Evolutionary conservation across 768 basidiomycete species (phyloP).

Genomic region (Collybiopsis confluens): DNA sequence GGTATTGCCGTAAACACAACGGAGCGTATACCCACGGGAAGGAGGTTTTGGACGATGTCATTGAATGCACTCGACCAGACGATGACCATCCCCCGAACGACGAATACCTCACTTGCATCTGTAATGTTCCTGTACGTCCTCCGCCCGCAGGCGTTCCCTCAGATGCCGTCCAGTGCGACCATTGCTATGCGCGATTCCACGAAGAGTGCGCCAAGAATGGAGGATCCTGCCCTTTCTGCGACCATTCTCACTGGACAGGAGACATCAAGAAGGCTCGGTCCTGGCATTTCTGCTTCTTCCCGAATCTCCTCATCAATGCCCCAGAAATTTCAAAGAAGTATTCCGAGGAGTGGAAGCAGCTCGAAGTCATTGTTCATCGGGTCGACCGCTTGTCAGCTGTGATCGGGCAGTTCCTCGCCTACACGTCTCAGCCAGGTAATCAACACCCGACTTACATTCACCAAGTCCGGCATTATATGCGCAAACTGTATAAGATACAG

Average conservation of each 20-base stretch:
- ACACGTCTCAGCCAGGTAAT: conserved; percentile 62
- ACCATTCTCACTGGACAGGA: conserved; percentile 90
- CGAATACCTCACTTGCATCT: conserved; percentile 85
- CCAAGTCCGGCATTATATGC: conserved; percentile 87
- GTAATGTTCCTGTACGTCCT: conserved; percentile 69
- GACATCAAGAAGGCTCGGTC: conserved; percentile 76
- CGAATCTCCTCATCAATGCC: conserved; percentile 64
- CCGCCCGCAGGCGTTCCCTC: conserved; percentile 72
- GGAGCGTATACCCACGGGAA: conserved; percentile 50
- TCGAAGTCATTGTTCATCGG: conserved; percentile 76
- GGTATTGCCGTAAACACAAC: conserved; percentile 70
- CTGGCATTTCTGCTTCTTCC: conserved; percentile 81
- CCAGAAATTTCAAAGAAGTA: conserved; percentile 77
- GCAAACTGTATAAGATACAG: conserved; percentile 85
- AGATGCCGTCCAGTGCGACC: conserved; percentile 88
- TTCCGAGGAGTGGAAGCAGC: conserved; percentile 74
- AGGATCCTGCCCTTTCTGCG: conserved; percentile 90
- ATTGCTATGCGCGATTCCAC: conserved; percentile 84
- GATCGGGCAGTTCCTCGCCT: conserved; percentile 79
- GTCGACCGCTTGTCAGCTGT: conserved; percentile 69
- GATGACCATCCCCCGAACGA: conserved; percentile 77
- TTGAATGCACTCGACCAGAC: conserved; percentile 69
- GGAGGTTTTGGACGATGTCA: conserved; percentile 66
- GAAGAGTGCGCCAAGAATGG: conserved; percentile 81
- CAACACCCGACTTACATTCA: conserved; percentile 75